Base-by-base conservation (phyloP, 208 protist species). In the Leishmania tarentolae region DNA sequence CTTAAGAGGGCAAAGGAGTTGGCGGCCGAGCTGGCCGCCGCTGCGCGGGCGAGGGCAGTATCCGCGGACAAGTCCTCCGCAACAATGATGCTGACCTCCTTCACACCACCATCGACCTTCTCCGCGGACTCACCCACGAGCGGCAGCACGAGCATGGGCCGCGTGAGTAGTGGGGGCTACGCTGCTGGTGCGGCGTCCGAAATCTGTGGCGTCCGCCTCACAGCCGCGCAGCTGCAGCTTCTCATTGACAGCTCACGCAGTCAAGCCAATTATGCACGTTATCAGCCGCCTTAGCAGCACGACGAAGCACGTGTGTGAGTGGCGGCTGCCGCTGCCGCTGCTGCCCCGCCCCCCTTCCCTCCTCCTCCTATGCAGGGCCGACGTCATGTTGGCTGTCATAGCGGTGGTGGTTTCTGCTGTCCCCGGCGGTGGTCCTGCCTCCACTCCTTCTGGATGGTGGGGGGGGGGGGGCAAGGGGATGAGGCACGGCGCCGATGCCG, bases 171-270 rank as follows among this genome's bases (percentile, higher is more conserved):
- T 75, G 61, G 71, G 11, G 59, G 42, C 46, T 7, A 40, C 31
- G 68, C 37, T n/a, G 11, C 57, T 4, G 24, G n/a, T 24, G 28
- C 44, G 6, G 61, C 69, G 31, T 53, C n/a, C 19, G 82, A 85
- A 42, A 75, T 85, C 7, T 71, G 77, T 0, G 63, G 69, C n/a
- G 82, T 82, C 70, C 82, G 82, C 52, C 59, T 85, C 35, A 81
- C 82, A 1, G 73, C 77, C 21, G 70, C 76, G 42, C 82, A 85
- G 77, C 56, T 85, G 73, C 76, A 81, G 35, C 73, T 85, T 28
- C 44, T 85, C 8, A 78, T 85, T 46, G 73, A 76, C 13, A 31
- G 82, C 50, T 73, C 82, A 0, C 82, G 77, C 24, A 84, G 81
- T 24, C 59, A 63, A 37, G 75, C 78, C 11, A 80, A 81, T 70